Evolutionary conservation across 2,329 filamentous ascomycete species (phyloP).

Genomic region (Sporothrix globosa): DNA sequence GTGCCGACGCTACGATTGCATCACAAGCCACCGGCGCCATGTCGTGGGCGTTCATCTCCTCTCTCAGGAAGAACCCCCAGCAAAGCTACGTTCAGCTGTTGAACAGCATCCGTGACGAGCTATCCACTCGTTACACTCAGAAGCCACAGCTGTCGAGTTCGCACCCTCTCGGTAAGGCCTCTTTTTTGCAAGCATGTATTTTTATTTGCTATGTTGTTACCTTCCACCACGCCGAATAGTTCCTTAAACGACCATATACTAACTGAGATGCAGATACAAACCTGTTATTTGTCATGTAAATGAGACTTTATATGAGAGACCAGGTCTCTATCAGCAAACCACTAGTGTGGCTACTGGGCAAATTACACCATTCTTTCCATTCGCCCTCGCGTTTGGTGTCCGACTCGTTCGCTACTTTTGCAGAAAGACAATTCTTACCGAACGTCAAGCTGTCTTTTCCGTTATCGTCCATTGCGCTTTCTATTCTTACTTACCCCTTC

Average conservation of each 20-base stretch:
- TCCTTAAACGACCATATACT: conserved; percentile 16
- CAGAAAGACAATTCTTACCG: background rate
- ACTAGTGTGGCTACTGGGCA: background rate
- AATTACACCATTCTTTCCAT: background rate
- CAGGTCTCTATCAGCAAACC: background rate
- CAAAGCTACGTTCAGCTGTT: conserved; percentile 96
- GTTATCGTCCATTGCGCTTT: background rate
- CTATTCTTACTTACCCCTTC: background rate
- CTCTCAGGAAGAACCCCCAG: conserved; percentile 88
- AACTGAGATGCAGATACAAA: conserved; percentile 58
- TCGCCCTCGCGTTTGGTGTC: background rate
- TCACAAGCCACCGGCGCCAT: conserved; percentile 94
- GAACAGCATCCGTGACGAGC: conserved; percentile 90
- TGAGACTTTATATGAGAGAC: background rate
- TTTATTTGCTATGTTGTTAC: conserved; percentile 15
- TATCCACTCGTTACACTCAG: conserved; percentile 84
- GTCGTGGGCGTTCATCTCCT: conserved; percentile 94
- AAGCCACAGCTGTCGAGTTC: conserved; percentile 96
- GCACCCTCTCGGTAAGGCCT: conserved; percentile 81
- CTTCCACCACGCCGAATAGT: background rate
- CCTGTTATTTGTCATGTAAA: conserved; percentile 67
- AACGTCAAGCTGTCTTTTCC: background rate
- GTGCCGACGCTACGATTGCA: conserved; percentile 85
- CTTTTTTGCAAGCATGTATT: conserved; percentile 20
- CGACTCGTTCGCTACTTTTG: background rate